Evolutionary conservation across 2,329 filamentous ascomycete genomes (phyloP).

Genomic region (Berkeleyomyces rouxiae): DNA sequence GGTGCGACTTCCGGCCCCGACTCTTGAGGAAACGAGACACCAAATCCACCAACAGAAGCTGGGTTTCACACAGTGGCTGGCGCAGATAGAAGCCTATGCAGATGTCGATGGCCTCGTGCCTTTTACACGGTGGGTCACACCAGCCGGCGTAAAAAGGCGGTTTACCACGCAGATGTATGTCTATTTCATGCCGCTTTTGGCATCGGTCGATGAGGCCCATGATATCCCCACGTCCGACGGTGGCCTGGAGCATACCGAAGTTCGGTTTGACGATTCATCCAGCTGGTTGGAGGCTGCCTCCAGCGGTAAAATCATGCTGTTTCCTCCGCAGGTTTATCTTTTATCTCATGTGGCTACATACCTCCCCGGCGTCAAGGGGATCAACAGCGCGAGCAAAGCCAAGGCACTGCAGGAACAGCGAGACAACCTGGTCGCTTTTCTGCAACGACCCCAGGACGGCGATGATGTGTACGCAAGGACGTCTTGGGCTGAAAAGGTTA

Average conservation of each 20-base stretch:
- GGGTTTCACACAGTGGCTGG: constrained; percentile 50
- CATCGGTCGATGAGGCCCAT: constrained; percentile 26
- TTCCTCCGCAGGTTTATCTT: constrained; percentile 76
- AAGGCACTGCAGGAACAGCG: constrained; percentile 41
- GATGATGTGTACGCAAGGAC: constrained; percentile 28
- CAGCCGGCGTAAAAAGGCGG: constrained; percentile 50
- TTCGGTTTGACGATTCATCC: constrained; percentile 54
- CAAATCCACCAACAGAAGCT: constrained; percentile 50
- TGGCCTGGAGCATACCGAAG: constrained; percentile 49
- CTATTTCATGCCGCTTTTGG: constrained; percentile 54
- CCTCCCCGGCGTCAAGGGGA: constrained; percentile 14
- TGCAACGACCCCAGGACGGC: constrained; percentile 23
- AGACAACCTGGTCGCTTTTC: constrained; percentile 25
- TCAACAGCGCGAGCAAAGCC: constrained; percentile 11
- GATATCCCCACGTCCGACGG: constrained; percentile 58
- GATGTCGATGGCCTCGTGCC: constrained; percentile 51
- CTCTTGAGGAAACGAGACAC: constrained; percentile 48
- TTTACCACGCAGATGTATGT: constrained; percentile 97
- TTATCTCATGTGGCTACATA: constrained; percentile 37
- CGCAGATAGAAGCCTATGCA: constrained; percentile 36
- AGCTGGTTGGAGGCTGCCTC: constrained; percentile 52
- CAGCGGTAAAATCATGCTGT: constrained; percentile 58
- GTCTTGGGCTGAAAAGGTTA: constrained; percentile 45
- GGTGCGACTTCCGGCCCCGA: constrained; percentile 41
- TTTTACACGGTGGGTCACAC: constrained; percentile 88